Base-by-base conservation (phyloP, 192 early-diverging fungal species). In the Podila epicladia region DNA sequence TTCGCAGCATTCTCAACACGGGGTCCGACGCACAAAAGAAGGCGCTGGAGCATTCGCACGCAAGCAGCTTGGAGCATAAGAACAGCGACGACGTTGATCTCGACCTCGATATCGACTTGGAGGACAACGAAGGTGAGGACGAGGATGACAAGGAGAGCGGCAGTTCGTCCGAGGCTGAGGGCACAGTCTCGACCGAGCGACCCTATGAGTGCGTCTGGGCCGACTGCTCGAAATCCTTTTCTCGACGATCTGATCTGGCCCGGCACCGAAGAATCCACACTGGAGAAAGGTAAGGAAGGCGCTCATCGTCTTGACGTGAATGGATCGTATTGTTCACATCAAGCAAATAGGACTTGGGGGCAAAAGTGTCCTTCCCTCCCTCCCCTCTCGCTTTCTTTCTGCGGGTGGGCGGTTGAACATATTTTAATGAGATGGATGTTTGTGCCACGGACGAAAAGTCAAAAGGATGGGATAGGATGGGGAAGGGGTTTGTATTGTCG, bases 251-350 rank as follows among this genome's bases (percentile, higher is more conserved):
- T 17, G 93, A 94, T 83, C 84, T 93, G 45, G 89, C 88, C 33
- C 85, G 93, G 45, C 93, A 94, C 74, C 79, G 80, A 58, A 86
- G 93, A 48, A 93, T 93, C 75, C 93, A 94, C 82, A 92, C 91
- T 11, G 89, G 89, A 51, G 93, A 94, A 64, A 86, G 90, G 77
- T 80, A 80, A 41, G 9, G 1, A 22, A 63, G 20, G n/a, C 22
- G 22, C n/a, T 64, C 41, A 51, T 48, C 5, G 20, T 38, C 35
- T 31, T 62, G 13, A 3, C 35, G n/a, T 29, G 33, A 5, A 33
- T 33, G 33, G 33, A 33, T 28, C 2, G 0, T 49, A 28, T 19
- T 65, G 19, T 67, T 55, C 26, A 60, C 28, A 60, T 19, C 9
- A 1, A 60, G 12, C 12, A 60, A 31, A 17, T 1, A 15, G 59